Conservation (phyloP, 176 grass and related monocot genomes). For the Rhynchospora breviuscula region DNA sequence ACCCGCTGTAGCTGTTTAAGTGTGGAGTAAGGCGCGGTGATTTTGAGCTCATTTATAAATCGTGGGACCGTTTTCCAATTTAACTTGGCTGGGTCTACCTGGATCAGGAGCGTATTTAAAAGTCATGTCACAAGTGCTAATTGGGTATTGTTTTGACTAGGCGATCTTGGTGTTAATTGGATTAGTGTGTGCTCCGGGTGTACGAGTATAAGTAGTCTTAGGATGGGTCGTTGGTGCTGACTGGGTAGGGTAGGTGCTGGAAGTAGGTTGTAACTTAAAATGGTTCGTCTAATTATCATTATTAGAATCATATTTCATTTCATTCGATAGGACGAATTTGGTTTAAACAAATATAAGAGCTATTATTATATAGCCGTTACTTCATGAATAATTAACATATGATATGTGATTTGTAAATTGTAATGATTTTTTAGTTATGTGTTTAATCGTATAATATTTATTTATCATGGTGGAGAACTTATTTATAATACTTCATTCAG, state of each 20-base stretch:
- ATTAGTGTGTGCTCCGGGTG: background rate
- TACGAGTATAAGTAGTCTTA: background rate
- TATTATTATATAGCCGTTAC: too few species aligned
- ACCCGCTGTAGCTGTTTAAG: background rate
- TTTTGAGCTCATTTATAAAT: background rate
- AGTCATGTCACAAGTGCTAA: background rate
- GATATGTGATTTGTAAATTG: too few species aligned
- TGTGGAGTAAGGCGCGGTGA: background rate
- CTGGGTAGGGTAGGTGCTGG: conserved; percentile 7
- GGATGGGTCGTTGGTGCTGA: background rate
- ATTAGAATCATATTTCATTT: too few species aligned
- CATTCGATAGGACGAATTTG: too few species aligned
- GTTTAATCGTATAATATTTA: too few species aligned
- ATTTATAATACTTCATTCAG: too few species aligned
- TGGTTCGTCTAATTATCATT: too few species aligned
- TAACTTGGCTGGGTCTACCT: background rate
- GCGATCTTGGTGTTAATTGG: background rate
- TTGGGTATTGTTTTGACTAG: background rate
- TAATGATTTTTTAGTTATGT: too few species aligned
- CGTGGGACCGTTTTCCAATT: background rate
- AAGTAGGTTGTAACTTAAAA: too few species aligned
- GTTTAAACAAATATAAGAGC: too few species aligned
- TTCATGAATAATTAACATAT: too few species aligned
- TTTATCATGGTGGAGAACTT: too few species aligned
- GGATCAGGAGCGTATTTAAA: background rate